These are phyloP conservation scores for Penicillium desertorum DNA, from an alignment of 495 filamentous ascomycete genomes.

Conservation along the genomic window DNA sequence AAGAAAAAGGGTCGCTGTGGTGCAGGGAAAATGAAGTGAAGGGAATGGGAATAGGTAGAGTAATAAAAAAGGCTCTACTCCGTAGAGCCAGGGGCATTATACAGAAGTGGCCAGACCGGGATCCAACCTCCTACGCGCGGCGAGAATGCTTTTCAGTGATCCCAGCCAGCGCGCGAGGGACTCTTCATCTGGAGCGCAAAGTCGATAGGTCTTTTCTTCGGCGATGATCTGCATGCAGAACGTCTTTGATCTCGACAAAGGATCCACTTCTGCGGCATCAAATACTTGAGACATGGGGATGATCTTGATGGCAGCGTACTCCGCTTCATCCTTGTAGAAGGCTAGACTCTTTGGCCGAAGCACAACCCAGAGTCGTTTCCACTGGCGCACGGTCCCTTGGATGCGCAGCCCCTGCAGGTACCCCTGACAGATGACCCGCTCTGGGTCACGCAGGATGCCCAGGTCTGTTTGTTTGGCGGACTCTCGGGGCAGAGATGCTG, in stretches of 20 bases:
- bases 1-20: neutral
- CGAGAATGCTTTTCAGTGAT: conserved; percentile 81
- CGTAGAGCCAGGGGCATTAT: neutral
- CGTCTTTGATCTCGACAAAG: conserved; percentile 76
- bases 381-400: conserved; percentile 84
- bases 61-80: neutral
- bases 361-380: conserved; percentile 94
- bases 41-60: neutral
- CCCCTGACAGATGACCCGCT: conserved; percentile 86
- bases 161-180: conserved; percentile 80
- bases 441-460: conserved; percentile 59
- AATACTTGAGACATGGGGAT: conserved; percentile 77
- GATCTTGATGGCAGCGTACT: conserved; percentile 85
- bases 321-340: conserved; percentile 90
- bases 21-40: neutral
- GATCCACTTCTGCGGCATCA: conserved; percentile 89
- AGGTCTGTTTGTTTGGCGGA: conserved; percentile 55
- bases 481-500: conserved; percentile 41
- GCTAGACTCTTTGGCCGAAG: conserved; percentile 83
- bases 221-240: conserved; percentile 92
- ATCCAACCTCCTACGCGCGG: conserved; percentile 54
- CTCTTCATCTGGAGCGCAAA: conserved; percentile 82
- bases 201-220: conserved; percentile 88
- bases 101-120: conserved; percentile 14
- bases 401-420: conserved; percentile 83